Base-by-base conservation (phyloP, 495 filamentous ascomycete species). In the Diplogelasinospora grovesii region DNA sequence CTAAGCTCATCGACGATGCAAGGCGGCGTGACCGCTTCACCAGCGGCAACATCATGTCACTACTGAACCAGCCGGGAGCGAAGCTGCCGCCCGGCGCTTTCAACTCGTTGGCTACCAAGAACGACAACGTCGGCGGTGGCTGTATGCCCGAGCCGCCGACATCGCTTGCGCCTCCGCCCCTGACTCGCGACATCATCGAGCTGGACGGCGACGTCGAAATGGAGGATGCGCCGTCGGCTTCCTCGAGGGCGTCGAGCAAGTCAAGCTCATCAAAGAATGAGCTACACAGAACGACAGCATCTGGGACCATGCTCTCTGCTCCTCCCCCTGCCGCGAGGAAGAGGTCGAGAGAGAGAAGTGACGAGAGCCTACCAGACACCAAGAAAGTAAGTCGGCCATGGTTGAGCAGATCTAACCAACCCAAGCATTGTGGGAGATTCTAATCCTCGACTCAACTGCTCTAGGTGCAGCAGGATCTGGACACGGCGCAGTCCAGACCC, bases 1-100 rank as follows among this genome's bases (percentile, higher is more conserved):
- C 72, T 35, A 76, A 80, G 39, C 71, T 98, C 15, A 85, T 98
- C 27, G 71, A 80, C 22, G 83, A 97, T 57, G 83, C 92, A 3
- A 81, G 77, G 48, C 53, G 54, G 21, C 78, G 92, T 37, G 72
- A 84, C 45, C 61, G 78, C n/a, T 95, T 92, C 53, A 89, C 82
- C 0, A 70, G 74, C 25, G 86, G 82, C 10, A 74, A 95, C 45
- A 57, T 77, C 19, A 47, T 74, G 42, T 45, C 36, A 5, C 39
- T 74, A 42, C 57, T 77, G 5, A 61, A 55, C 33, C 64, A 38
- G 26, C 60, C 70, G 0, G 47, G 56, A 5, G 33, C 23, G 6
- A 48, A 46, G 43, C 38, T 51, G 22, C 36, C 43, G n/a, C 23
- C 48, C 15, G 33, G 47, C 7, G 41, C 50, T 14, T 47, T 51